phyloP scores from a whole-genome alignment of 345 rosid genomes.

The Pistacia vera region DNA sequence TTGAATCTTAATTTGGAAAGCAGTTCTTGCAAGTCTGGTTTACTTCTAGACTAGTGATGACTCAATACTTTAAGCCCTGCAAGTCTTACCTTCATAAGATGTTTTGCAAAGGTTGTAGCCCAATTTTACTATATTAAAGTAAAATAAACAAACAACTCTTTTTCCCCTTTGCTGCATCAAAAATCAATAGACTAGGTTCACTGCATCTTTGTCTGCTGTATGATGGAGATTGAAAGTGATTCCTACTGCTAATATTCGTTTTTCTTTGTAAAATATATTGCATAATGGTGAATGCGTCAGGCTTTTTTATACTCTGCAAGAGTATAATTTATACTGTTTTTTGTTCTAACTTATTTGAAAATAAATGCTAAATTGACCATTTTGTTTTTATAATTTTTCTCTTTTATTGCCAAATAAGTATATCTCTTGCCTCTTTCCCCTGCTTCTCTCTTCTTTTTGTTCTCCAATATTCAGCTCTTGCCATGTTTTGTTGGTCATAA shows the following conservation, averaged over 20 bases:
- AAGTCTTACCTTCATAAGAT: too few relatives aligned
- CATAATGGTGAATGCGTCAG: background rate
- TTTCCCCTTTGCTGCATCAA: too few relatives aligned
- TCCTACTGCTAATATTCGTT: background rate
- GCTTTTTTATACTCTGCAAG: background rate
- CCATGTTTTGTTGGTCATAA: background rate
- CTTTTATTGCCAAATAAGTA: background rate
- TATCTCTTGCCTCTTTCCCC: background rate
- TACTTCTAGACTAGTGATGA: too few relatives aligned
- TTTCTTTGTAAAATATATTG: background rate
- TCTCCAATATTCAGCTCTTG: background rate
- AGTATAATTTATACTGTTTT: background rate
- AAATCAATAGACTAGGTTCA: background rate
- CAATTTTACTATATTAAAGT: too few relatives aligned
- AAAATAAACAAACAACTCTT: too few relatives aligned
- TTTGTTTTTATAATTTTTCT: background rate
- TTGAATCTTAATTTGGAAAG: too few relatives aligned
- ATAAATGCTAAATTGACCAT: background rate
- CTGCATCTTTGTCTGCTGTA: too few relatives aligned
- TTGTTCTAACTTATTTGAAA: background rate
- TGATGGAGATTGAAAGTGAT: background rate
- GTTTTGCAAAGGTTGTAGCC: too few relatives aligned
- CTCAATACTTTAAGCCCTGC: too few relatives aligned
- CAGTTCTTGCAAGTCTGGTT: too few relatives aligned
- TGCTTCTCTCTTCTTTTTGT: background rate